Evolutionary conservation across 768 basidiomycete genomes (phyloP).

Genomic region (Leccinellum rugosiceps): DNA sequence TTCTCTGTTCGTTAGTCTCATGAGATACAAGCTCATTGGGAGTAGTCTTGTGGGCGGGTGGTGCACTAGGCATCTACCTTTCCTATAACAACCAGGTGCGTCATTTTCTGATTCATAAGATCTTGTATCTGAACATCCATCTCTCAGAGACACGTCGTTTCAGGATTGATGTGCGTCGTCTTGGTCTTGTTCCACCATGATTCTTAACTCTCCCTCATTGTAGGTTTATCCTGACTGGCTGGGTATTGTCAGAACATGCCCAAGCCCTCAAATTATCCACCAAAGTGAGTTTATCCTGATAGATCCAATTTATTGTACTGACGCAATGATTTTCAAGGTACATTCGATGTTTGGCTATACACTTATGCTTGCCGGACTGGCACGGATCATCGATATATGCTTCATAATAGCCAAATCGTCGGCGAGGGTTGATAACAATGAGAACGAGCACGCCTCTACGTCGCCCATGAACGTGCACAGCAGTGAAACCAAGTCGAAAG

Average conservation of each 20-base stretch:
- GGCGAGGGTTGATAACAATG: conserved; percentile 41
- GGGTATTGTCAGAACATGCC: conserved; percentile 89
- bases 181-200: neutral
- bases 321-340: conserved; percentile 47
- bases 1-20: conserved; percentile 1
- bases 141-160: conserved; percentile 67
- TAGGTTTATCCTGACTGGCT: conserved; percentile 87
- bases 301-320: neutral
- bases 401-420: conserved; percentile 53
- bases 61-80: conserved; percentile 82
- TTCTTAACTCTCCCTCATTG: neutral
- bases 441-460: conserved; percentile 66
- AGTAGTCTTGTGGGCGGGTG: conserved; percentile 79
- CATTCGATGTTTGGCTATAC: conserved; percentile 81
- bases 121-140: neutral
- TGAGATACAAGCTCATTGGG: conserved; percentile 48
- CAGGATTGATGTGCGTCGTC: conserved; percentile 65
- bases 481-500: conserved; percentile 13
- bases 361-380: conserved; percentile 76
- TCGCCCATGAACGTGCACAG: conserved; percentile 26
- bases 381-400: conserved; percentile 81
- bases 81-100: conserved; percentile 72
- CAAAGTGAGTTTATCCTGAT: conserved; percentile 43
- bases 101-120: neutral
- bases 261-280: conserved; percentile 85